Percentiles rank a stretch among this genome's conserved stretches.
phyloP scores from a whole-genome alignment of 1,284 basidiomycete genomes.

The Melanopsichium pennsylvanicum region DNA sequence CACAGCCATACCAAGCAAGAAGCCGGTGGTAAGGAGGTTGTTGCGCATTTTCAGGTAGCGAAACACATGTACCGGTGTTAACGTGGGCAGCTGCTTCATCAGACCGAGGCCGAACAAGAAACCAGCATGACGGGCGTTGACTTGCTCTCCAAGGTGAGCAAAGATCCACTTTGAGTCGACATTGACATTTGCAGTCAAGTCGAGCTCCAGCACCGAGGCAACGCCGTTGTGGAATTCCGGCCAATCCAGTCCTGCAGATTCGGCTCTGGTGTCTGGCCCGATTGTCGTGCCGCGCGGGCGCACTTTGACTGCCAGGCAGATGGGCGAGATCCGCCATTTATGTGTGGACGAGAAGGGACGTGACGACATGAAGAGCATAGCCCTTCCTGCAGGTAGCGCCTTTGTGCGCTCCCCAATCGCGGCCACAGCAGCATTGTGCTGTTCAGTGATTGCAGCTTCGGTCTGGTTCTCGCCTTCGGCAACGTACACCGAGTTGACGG shows the following conservation, averaged over 20 bases:
- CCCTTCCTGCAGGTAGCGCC: constrained; percentile 55
- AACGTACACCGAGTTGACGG: constrained; percentile 41
- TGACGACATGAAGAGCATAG: constrained; percentile 59
- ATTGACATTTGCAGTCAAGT: constrained; percentile 74
- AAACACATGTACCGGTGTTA: constrained; percentile 83
- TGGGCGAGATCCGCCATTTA: constrained; percentile 52
- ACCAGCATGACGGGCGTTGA: constrained; percentile 92
- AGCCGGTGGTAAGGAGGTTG: constrained; percentile 89
- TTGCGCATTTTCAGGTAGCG: constrained; percentile 93
- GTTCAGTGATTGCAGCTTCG: constrained; percentile 38
- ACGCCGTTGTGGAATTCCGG: constrained; percentile 98
- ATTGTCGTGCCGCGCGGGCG: constrained; percentile 41
- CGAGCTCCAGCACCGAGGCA: constrained; percentile 80
- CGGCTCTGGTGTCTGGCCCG: constrained; percentile 38
- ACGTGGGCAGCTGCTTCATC: constrained; percentile 83
- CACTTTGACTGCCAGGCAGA: constrained; percentile 53
- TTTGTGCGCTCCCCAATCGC: constrained; percentile 56
- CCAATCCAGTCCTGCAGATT: constrained; percentile 73
- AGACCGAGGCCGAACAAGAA: constrained; percentile 92
- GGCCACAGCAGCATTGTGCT: constrained; percentile 31
- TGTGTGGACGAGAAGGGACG: constrained; percentile 47
- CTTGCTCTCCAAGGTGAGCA: constrained; percentile 48
- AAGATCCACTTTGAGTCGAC: constrained; percentile 64
- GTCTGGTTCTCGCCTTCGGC: constrained; percentile 43
- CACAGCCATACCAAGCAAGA: constrained; percentile 88